Base-by-base conservation (phyloP, 495 filamentous ascomycete genomes). In the Letharia lupina region DNA sequence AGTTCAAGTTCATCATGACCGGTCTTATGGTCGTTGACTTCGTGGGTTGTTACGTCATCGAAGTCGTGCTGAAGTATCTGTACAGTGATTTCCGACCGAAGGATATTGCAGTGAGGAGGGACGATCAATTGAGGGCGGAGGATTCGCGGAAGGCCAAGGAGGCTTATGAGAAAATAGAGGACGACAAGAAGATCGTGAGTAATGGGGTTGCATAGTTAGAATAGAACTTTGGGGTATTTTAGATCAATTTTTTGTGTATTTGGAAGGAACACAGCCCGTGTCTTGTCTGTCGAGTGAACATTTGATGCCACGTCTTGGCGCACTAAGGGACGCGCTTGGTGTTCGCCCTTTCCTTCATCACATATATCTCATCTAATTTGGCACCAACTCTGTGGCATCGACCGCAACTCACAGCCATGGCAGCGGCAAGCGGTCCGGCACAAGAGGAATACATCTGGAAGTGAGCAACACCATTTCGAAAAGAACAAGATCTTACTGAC, bases 21-120 rank as follows among this genome's bases (percentile, higher is more conserved):
- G 76, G 80, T 2, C 77, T 90, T 68, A 99, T 99, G 94, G 74
- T 91, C 40, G 68, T 96, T 28, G 94, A 99, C 76, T 99, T 91
- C 71, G 84, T 79, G 23, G 92, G 87, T 15, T 98, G 95, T 79
- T 99, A 86, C 80, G 58, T 90, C 31, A 87, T 98, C 67, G 94
- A 99, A 80, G 87, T 91, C 69, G 86, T 86, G 4, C 79, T 99
- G 66, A 98, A 99, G 83, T 74, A 72, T 41, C 69, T 88, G 28
- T 99, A 97, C 74, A 95, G 90, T 73, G 94, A 99, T 74, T 96
- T 89, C 78, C 86, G 84, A 64, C 93, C 94, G 8, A 93, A 96
- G 75, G 95, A 98, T 74, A 97, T 99, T 72, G 95, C 94, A 18
- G 77, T 87, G 33, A 84, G 94, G 69, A 80, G 94, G 58, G 84